Evolutionary conservation across 139 green algal species (phyloP).

Genomic region (Haematococcus sp.): DNA sequence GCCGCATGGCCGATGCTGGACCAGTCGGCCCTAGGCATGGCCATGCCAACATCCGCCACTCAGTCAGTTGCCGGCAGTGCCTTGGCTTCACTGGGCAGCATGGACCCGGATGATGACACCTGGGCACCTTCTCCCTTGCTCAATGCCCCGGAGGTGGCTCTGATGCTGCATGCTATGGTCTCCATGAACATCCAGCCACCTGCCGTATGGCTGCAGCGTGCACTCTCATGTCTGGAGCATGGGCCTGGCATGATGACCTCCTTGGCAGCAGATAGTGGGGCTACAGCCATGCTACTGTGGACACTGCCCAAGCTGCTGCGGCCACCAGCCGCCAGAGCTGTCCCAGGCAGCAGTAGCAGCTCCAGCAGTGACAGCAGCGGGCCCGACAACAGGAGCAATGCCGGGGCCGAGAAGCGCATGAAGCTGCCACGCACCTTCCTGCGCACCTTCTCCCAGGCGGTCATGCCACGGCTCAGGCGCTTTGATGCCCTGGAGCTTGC

Average conservation of each 20-base stretch:
- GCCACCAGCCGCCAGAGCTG: background rate
- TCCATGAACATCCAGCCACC: background rate
- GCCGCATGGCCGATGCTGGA: background rate
- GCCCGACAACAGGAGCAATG: background rate
- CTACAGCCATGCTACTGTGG: constrained; percentile 2
- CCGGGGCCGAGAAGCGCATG: background rate
- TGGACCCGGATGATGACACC: background rate
- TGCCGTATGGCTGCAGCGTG: background rate
- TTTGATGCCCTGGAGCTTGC: constrained; percentile 2
- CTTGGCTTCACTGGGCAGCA: background rate
- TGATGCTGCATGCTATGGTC: constrained; percentile 7
- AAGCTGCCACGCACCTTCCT: constrained; percentile 2
- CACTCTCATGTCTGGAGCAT: background rate
- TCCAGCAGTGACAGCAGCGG: background rate
- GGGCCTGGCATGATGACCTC: background rate
- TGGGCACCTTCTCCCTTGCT: background rate
- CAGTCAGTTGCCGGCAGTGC: background rate
- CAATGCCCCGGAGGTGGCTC: background rate
- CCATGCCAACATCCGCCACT: background rate
- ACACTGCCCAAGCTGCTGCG: background rate
- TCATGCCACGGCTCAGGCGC: background rate
- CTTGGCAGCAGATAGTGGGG: background rate
- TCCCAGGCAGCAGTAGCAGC: constrained; percentile 3
- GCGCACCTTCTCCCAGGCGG: background rate
- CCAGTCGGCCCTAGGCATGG: background rate